A percentile compares a stretch with the other conserved stretches of the same genome.
Conservation (phyloP, 2,329 filamentous ascomycete species). For the Rhexocercosporidium sp. region DNA sequence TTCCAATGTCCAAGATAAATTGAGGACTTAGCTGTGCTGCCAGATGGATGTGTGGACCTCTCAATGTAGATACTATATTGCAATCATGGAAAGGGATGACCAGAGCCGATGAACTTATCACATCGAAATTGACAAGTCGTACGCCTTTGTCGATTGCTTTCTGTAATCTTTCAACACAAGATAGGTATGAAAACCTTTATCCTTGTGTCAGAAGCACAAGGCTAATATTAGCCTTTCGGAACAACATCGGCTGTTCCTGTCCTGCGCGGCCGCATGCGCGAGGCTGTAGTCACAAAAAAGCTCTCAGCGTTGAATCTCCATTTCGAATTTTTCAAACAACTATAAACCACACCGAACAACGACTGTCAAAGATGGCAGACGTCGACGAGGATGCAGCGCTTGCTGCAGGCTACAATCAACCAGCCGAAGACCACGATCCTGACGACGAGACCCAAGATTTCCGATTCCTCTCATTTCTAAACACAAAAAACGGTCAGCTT, state of each 20-base stretch:
- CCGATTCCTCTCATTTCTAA: slow-evolving; percentile 67
- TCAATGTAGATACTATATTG: too few relatives aligned
- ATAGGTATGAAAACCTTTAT: neutral
- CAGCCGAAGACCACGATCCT: slow-evolving; percentile 60
- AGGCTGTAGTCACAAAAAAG: slow-evolving; percentile 28
- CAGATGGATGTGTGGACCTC: too few relatives aligned
- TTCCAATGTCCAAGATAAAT: neutral
- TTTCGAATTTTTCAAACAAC: neutral
- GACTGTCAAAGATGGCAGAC: slow-evolving; percentile 34
- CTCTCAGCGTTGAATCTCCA: neutral
- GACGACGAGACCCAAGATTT: slow-evolving; percentile 89
- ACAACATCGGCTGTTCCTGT: neutral
- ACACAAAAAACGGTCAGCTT: slow-evolving; percentile 60
- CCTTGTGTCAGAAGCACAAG: neutral
- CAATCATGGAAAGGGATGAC: too few relatives aligned
- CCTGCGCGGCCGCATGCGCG: slow-evolving; percentile 12
- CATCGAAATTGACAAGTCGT: too few relatives aligned
- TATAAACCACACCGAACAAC: neutral
- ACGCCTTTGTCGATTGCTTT: too few relatives aligned
- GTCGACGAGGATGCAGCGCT: slow-evolving; percentile 43
- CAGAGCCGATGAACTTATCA: too few relatives aligned
- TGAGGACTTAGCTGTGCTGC: neutral
- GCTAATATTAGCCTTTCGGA: neutral
- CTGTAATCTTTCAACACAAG: neutral
- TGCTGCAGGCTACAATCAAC: slow-evolving; percentile 28